Evolutionary conservation across 2,329 filamentous ascomycete genomes (phyloP), one percentile per base, ranked within the genome.

Genomic region (Monosporascus cannonballus): DNA sequence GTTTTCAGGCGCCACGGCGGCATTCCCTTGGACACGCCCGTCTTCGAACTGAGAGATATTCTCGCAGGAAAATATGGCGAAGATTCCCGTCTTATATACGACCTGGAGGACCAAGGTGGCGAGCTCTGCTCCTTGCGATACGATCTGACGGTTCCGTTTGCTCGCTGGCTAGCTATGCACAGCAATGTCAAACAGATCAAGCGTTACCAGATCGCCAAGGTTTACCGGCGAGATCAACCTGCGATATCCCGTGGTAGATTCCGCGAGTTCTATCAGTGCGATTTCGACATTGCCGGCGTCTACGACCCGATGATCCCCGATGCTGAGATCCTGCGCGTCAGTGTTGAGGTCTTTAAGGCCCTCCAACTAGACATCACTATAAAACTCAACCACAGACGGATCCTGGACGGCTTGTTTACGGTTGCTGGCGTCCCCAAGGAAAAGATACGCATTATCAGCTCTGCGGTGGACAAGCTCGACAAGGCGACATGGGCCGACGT

Each of bases 201-300:
- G 76, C 83, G 93, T 65, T 96, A 96, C 71, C 91, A 96, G 74
- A 92, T 97, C 61, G 91, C 90, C 61, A 96, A 96, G 75, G 92
- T 96, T 49, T 92, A 91, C 73, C 79, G 85, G 59, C 75, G 87
- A 66, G 87, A 90, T 68, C 86, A 89, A 69, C 87, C 88, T 20
- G 88, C 90, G 56, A 90, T 96, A 74, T 89, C 87, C 56, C 94
- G 95, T 69, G 93, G 92, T 49, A 84, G 92, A 51, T 94, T 96
- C 87, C 83, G 93, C 65, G 93, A 96, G 73, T 96, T 96, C 72
- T 96, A 95, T 75, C 92, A 96, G 72, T 96, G 92, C 75, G 93
- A 97, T 73, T 95, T 96, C 67, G 92, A 96, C 68, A 93, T 96
- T 72, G 92, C 92, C 14, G 91, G 92, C 56, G 77, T 75, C 42